phyloP scores from a whole-genome alignment of 2,329 filamentous ascomycete genomes.

The Drechslerella coelobrocha region DNA sequence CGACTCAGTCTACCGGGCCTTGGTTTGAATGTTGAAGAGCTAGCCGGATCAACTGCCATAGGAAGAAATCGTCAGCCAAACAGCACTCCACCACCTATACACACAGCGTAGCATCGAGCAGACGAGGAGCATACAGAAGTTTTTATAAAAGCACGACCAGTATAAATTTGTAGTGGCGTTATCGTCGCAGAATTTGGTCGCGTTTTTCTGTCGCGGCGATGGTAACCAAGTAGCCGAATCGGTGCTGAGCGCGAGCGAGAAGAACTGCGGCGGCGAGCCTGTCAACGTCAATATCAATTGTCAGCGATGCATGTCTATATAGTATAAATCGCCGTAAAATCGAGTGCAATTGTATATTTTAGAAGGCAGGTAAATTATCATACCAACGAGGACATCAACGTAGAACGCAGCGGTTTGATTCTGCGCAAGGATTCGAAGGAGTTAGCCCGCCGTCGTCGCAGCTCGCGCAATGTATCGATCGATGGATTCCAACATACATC shows the following conservation, averaged over 20 bases:
- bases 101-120: not conserved
- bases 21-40: constrained; percentile 17
- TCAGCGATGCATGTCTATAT: not conserved
- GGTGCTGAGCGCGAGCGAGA: constrained; percentile 43
- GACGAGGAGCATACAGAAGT: constrained; percentile 24
- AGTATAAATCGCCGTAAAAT: too few relatives aligned
- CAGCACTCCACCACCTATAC: not conserved
- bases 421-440: not conserved
- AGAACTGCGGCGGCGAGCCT: constrained; percentile 49
- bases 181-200: constrained; percentile 23
- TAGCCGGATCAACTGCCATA: constrained; percentile 19
- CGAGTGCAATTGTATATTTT: too few relatives aligned
- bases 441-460: too few relatives aligned
- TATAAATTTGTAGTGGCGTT: constrained; percentile 23
- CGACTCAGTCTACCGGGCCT: constrained; percentile 12
- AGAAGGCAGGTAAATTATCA: too few relatives aligned
- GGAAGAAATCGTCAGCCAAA: not conserved
- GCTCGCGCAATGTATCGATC: too few relatives aligned
- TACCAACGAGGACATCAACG: constrained; percentile 47
- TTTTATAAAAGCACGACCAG: constrained; percentile 43
- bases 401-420: constrained; percentile 39
- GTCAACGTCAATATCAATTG: not conserved
- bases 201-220: constrained; percentile 16
- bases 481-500: too few relatives aligned
- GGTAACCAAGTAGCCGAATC: constrained; percentile 41